Base-by-base conservation (phyloP, 1,284 basidiomycete genomes). In the Marasmius fiardii region DNA sequence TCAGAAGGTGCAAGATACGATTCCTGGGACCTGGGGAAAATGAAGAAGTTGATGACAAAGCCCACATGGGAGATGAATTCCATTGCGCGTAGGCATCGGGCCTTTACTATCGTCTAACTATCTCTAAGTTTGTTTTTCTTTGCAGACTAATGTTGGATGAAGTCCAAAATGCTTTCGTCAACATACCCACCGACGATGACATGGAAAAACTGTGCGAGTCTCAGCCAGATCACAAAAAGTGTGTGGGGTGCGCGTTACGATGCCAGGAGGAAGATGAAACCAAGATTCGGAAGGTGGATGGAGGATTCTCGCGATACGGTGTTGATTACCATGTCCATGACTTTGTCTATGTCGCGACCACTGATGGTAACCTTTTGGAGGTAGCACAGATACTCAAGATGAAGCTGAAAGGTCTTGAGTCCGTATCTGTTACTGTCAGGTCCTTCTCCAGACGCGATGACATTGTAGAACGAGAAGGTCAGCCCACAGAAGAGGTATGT, bases 1-100 rank as follows among this genome's bases (percentile, higher is more conserved):
- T 76, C 58, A 75, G 78, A 37, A 82, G 79, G 62, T 82, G 80
- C 60, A 75, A 80, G 24, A 58, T 86, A 12, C 72, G 64, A 1
- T 67, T 76, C 37, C 66, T 85, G 31, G 64, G 61, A 1, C 57
- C 61, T 6, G 74, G 74, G 21, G 74, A 77, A 18, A 67, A 68
- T 2, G 83, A 85, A 50, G 73, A 74, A 1, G 50, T 63, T 6
- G 77, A 81, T 35, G 74, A 78, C 51, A 60, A 61, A 1, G 53
- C 63, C 26, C 67, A 64, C 11, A 65, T 72, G 33, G 68, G 74
- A 2, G 81, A 81, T 58, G 71, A 77, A 43, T 88, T 84, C 61
- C 79, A 81, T 61, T 79, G 76, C 59, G 69, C 78, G 85, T 85
- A 66, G 55, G 68, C 12, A 12, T 31, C 5, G 48, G 8, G 52